These are phyloP conservation scores for Zygoascus meyerae DNA, from an alignment of 1,139 yeast species.

Conservation along the genomic window DNA sequence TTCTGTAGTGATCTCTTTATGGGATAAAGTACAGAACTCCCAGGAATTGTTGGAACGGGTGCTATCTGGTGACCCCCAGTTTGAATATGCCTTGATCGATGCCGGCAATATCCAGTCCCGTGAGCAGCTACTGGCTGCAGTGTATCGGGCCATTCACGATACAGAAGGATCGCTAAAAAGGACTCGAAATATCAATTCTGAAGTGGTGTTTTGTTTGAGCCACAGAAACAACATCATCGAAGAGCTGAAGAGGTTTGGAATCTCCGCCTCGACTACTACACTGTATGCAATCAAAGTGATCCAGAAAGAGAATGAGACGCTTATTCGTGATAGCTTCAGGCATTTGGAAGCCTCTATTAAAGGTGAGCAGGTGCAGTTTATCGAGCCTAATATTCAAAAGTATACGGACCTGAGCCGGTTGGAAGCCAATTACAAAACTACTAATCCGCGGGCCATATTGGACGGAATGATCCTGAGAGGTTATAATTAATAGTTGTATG, in stretches of 20 bases:
- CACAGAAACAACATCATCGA: constrained; percentile 49
- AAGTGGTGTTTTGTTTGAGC: constrained; percentile 46
- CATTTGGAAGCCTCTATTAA: constrained; percentile 14
- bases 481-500: constrained; percentile 3
- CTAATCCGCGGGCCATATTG: constrained; percentile 11
- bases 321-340: constrained; percentile 7
- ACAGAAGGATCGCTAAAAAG: constrained; percentile 37
- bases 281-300: constrained; percentile 38
- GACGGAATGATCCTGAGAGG: constrained; percentile 18
- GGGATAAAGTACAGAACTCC: constrained; percentile 41
- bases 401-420: constrained; percentile 34
- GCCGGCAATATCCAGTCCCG: constrained; percentile 39
- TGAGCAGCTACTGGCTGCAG: constrained; percentile 47
- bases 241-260: constrained; percentile 43
- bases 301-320: constrained; percentile 7
- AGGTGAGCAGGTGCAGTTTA: constrained; percentile 26
- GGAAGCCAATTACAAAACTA: constrained; percentile 29
- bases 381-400: constrained; percentile 27
- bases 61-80: constrained; percentile 34
- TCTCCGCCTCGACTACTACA: constrained; percentile 35
- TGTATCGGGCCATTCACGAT: constrained; percentile 47
- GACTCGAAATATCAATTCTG: constrained; percentile 49
- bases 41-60: constrained; percentile 36
- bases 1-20: constrained; percentile 36
- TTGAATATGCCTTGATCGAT: constrained; percentile 47